Evolutionary conservation across 495 filamentous ascomycete species (phyloP).

Genomic region (Penicillium argentinense): DNA sequence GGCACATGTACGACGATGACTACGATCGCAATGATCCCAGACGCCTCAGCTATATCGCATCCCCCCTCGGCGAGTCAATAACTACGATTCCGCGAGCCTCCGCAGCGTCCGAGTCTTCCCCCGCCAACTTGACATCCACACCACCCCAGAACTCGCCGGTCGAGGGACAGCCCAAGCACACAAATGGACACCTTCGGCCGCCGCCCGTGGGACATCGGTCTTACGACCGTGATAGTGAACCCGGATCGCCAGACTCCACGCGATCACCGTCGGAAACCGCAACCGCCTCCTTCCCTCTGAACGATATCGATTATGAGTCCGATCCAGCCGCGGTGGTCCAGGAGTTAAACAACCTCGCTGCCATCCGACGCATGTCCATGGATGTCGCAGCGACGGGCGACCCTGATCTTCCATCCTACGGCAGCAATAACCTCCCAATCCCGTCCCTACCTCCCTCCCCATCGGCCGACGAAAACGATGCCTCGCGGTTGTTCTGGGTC

Average conservation of each 20-base stretch:
- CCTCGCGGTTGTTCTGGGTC: constrained; percentile 91
- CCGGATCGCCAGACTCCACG: constrained; percentile 59
- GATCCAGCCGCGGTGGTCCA: constrained; percentile 90
- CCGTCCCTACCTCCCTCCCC: constrained; percentile 74
- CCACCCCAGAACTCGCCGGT: constrained; percentile 34
- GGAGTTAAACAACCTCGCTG: constrained; percentile 92
- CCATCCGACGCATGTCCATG: constrained; percentile 97
- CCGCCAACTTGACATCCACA: constrained; percentile 30
- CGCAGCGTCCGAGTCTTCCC: constrained; percentile 49
- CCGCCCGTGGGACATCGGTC: constrained; percentile 42
- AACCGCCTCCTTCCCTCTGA: constrained; percentile 76
- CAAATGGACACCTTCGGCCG: constrained; percentile 45
- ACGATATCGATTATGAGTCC: constrained; percentile 89
- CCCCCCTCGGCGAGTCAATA: constrained; percentile 50
- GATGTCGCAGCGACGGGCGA: constrained; percentile 88
- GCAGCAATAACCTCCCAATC: constrained; percentile 55
- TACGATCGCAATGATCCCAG: constrained; percentile 62
- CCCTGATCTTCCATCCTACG: constrained; percentile 88
- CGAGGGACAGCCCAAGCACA: constrained; percentile 24
- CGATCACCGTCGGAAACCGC: constrained; percentile 65
- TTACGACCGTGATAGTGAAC: constrained; percentile 49
- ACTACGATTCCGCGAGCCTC: constrained; percentile 43
- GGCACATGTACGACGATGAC: constrained; percentile 90
- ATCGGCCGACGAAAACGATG: constrained; percentile 77
- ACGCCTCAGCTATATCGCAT: constrained; percentile 64